These are phyloP conservation scores for Phytophthora brassicae DNA, from an alignment of 352 stramenopile species.

Conservation along the genomic window DNA sequence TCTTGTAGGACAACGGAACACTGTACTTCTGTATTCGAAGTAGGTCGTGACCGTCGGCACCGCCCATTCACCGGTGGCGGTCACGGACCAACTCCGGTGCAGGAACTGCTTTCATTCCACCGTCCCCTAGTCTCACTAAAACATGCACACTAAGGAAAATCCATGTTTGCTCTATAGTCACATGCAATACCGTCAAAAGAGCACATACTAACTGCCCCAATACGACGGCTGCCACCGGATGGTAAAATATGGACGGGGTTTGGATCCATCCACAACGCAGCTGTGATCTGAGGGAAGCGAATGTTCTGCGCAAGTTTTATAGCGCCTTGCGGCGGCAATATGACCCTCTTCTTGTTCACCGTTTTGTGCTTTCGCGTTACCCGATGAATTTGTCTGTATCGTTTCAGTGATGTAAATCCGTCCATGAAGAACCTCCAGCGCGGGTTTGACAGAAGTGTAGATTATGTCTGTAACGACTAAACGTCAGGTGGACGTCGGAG, in stretches of 20 bases:
- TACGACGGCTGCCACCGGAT: no score
- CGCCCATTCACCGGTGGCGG: background rate
- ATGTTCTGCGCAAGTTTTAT: no score
- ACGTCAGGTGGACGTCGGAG: background rate
- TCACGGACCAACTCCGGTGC: background rate
- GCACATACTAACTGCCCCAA: no score
- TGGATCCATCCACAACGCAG: no score
- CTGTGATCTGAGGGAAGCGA: no score
- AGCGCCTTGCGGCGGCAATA: no score
- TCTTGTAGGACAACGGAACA: conserved; percentile 2
- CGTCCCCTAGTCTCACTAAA: background rate
- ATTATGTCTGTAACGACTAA: conserved; percentile 3
- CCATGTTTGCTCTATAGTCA: no score
- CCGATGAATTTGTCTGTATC: background rate
- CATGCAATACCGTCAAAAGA: no score
- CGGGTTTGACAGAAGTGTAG: conserved; percentile 6
- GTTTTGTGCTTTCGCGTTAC: background rate
- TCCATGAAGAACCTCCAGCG: conserved; percentile 5
- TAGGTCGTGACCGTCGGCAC: background rate
- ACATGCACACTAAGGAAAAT: background rate
- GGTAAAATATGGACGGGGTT: no score
- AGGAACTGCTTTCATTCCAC: background rate
- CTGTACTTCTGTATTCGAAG: background rate
- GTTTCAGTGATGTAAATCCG: conserved; percentile 6
- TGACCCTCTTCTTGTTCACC: no score